Conservation (phyloP, 345 rosid genomes). For the Noccaea bulbosa region DNA sequence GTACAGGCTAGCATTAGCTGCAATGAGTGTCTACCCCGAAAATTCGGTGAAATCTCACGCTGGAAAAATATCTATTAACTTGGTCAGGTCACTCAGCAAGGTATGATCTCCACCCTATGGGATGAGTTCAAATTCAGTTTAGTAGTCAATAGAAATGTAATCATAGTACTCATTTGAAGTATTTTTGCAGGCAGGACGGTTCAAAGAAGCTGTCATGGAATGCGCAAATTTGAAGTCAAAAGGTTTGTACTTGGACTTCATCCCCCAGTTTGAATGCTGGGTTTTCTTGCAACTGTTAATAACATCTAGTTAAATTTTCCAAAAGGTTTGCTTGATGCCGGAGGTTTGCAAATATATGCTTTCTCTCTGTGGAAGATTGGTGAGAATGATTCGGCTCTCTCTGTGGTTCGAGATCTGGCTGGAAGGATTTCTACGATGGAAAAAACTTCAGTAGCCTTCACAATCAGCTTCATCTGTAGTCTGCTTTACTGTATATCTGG, state of each 20-base stretch:
- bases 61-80: slow-evolving; percentile 68
- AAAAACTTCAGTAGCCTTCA: slow-evolving; percentile 53
- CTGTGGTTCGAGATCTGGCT: slow-evolving; percentile 63
- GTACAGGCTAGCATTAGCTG: slow-evolving; percentile 65
- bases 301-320: slow-evolving; percentile 11
- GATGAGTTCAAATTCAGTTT: neutral
- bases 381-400: slow-evolving; percentile 65
- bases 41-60: slow-evolving; percentile 50
- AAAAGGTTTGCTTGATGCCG: slow-evolving; percentile 70
- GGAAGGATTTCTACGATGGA: slow-evolving; percentile 64
- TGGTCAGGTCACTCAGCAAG: slow-evolving; percentile 79
- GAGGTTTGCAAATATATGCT: slow-evolving; percentile 83
- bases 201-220: slow-evolving; percentile 65
- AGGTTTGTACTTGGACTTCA: slow-evolving; percentile 51
- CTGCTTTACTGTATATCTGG: slow-evolving; percentile 78
- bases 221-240: slow-evolving; percentile 63
- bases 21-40: slow-evolving; percentile 50
- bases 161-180: slow-evolving; percentile 1
- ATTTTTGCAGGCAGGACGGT: slow-evolving; percentile 38
- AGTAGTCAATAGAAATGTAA: slow-evolving; percentile 48
- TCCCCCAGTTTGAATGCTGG: neutral
- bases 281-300: slow-evolving; percentile 1
- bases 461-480: slow-evolving; percentile 84
- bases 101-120: slow-evolving; percentile 47
- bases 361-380: slow-evolving; percentile 85